These are phyloP conservation scores for Tylopilus orsonianus DNA, from an alignment of 1,284 basidiomycete species.

Conservation along the genomic window DNA sequence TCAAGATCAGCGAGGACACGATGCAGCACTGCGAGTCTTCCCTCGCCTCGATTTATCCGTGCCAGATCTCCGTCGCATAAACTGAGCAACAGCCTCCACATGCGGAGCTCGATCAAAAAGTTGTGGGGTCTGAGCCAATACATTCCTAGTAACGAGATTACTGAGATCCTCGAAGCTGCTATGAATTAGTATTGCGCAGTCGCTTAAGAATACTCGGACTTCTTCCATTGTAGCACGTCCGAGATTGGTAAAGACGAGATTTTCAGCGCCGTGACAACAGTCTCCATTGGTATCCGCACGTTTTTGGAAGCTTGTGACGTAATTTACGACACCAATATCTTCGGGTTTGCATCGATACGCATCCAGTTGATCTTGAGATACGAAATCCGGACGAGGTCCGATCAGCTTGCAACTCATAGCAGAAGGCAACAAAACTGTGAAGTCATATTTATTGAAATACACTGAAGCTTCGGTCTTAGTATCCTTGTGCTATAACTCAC, in stretches of 20 bases:
- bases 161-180: background rate
- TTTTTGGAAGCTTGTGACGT: constrained; percentile 4
- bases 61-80: constrained; percentile 4
- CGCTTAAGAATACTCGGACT: background rate
- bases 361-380: no score
- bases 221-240: background rate
- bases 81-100: background rate
- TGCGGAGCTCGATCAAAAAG: background rate
- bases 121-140: no score
- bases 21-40: background rate
- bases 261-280: background rate
- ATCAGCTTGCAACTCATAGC: no score
- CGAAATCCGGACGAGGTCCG: no score
- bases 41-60: background rate
- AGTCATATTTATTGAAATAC: no score
- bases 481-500: no score
- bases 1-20: constrained; percentile 5
- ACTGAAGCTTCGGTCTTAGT: no score
- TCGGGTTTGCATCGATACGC: no score
- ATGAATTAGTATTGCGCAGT: background rate
- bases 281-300: constrained; percentile 14
- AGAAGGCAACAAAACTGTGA: no score
- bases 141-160: no score
- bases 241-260: background rate
- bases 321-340: constrained; percentile 1